A percentile compares a stretch with the other conserved stretches of the same genome.
phyloP scores from a whole-genome alignment of 1,284 basidiomycete species.

The Apiotrichum veenhuisii region DNA sequence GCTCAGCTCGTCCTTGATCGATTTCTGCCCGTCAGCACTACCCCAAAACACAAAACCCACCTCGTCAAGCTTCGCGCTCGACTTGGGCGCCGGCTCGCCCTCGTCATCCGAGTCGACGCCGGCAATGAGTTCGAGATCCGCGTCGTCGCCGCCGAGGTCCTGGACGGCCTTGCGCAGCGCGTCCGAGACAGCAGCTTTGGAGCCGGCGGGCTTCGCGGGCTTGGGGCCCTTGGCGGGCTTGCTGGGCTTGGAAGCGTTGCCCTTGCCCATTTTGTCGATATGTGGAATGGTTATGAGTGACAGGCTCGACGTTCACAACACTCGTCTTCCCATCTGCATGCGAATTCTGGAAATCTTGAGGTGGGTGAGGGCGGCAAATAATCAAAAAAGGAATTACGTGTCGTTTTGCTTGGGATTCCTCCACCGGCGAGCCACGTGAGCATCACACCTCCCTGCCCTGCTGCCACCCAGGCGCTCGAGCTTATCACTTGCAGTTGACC shows the following conservation, averaged over 20 bases:
- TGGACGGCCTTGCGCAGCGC: constrained; percentile 49
- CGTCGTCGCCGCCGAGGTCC: constrained; percentile 57
- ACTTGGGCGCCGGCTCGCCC: constrained; percentile 26
- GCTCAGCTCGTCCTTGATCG: constrained; percentile 57
- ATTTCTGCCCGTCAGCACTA: constrained; percentile 37
- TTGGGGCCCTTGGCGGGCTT: neutral
- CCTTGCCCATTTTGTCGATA: constrained; percentile 13
- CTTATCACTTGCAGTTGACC: neutral
- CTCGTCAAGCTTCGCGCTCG: constrained; percentile 31
- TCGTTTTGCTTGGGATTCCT: neutral
- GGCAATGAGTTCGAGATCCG: constrained; percentile 54
- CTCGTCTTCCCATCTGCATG: neutral
- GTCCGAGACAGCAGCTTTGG: constrained; percentile 22
- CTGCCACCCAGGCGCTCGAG: too few relatives aligned
- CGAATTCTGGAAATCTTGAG: constrained; percentile 3
- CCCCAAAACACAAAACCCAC: constrained; percentile 19
- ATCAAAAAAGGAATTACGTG: neutral
- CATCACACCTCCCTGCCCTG: too few relatives aligned
- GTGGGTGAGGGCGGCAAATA: neutral
- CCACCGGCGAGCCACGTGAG: too few relatives aligned
- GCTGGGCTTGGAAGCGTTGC: constrained; percentile 9
- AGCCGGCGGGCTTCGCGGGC: neutral
- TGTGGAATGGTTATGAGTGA: constrained; percentile 1
- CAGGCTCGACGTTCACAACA: neutral
- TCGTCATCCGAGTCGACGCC: constrained; percentile 52